These are phyloP conservation scores for Phytophthora hybrid DNA, from an alignment of 352 stramenopile genomes.

Conservation along the genomic window DNA sequence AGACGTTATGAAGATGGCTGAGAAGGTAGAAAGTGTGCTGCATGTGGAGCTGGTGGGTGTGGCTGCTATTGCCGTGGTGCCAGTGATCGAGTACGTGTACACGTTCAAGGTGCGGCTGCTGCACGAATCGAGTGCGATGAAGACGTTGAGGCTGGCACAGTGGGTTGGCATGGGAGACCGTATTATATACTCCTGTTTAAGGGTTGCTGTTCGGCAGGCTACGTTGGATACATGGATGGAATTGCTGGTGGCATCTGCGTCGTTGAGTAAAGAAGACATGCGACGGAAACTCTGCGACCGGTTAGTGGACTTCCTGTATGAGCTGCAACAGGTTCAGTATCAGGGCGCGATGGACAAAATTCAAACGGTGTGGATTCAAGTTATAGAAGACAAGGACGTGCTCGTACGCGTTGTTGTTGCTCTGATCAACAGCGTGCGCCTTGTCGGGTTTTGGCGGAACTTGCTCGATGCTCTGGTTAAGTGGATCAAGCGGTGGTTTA, in stretches of 20 bases:
- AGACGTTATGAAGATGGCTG: neutral
- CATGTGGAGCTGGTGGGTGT: conserved; percentile 51
- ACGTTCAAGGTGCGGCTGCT: conserved; percentile 46
- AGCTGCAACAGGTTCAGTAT: conserved; percentile 34
- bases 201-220: conserved; percentile 32
- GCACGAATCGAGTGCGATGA: conserved; percentile 34
- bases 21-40: conserved; percentile 15
- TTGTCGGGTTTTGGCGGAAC: conserved; percentile 50
- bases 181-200: conserved; percentile 47
- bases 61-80: conserved; percentile 42
- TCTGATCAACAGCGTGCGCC: conserved; percentile 48
- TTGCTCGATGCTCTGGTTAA: conserved; percentile 47
- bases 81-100: conserved; percentile 65
- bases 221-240: conserved; percentile 55
- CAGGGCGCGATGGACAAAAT: conserved; percentile 43
- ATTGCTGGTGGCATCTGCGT: conserved; percentile 37
- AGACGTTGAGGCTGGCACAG: conserved; percentile 48
- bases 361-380: conserved; percentile 38
- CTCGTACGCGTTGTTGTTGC: conserved; percentile 44
- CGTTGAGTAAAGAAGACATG: conserved; percentile 24
- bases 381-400: conserved; percentile 48
- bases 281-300: conserved; percentile 39
- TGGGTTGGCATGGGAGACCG: conserved; percentile 53
- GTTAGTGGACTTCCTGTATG: conserved; percentile 46
- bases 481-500: conserved; percentile 45